Conservation (phyloP, 495 filamentous ascomycete genomes). For the Penicillium paxilli region DNA sequence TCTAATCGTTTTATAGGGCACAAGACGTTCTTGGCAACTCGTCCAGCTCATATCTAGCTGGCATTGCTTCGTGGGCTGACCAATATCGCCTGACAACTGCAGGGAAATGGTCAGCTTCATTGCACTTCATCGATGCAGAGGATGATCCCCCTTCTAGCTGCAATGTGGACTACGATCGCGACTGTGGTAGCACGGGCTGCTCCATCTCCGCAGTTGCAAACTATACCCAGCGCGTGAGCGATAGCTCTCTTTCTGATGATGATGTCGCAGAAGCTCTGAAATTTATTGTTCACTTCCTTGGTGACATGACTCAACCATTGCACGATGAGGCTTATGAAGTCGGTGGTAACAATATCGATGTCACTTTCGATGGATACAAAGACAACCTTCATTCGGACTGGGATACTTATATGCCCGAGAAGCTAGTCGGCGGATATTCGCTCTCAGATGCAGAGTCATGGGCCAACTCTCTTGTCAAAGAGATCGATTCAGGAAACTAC, state of each 20-base stretch:
- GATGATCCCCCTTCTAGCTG: conserved; percentile 60
- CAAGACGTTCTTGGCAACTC: conserved; percentile 32
- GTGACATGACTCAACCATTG: conserved; percentile 65
- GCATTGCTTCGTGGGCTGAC: conserved; percentile 64
- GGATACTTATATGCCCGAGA: conserved; percentile 65
- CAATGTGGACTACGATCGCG: conserved; percentile 54
- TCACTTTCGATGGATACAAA: conserved; percentile 49
- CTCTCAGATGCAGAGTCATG: conserved; percentile 34
- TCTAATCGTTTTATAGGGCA: conserved; percentile 18
- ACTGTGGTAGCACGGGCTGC: conserved; percentile 60
- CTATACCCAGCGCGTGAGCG: conserved; percentile 37
- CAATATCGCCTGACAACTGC: conserved; percentile 53
- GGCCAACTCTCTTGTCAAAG: conserved; percentile 31
- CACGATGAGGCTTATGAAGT: conserved; percentile 58
- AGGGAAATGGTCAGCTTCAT: conserved; percentile 52
- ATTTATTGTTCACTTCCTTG: conserved; percentile 60
- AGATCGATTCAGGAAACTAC: conserved; percentile 51
- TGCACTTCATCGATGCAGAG: conserved; percentile 65
- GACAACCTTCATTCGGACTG: conserved; percentile 65
- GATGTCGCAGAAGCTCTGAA: conserved; percentile 35
- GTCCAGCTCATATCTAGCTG: conserved; percentile 55
- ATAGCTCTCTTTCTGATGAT: conserved; percentile 19
- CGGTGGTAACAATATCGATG: conserved; percentile 62
- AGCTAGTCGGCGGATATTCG: conserved; percentile 42
- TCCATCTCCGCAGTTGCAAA: conserved; percentile 62